Base-by-base conservation (phyloP, 2,329 filamentous ascomycete species). In the Monilinia fructigena region DNA sequence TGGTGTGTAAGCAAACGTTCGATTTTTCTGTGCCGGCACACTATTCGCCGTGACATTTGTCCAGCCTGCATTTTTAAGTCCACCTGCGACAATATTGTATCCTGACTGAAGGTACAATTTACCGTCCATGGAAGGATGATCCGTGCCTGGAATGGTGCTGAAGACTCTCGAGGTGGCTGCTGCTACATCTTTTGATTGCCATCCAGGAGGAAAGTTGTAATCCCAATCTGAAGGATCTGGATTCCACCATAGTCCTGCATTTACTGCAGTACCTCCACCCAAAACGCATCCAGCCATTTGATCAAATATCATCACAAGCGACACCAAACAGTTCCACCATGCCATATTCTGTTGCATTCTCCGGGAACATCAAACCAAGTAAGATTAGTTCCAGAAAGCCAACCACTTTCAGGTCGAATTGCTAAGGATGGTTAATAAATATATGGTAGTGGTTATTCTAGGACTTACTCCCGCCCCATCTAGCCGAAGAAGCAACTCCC, bases 271-370 rank as follows among this genome's bases (percentile, higher is more conserved):
- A 47, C 74, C 74, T 65, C 89, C 89, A 59, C 89, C 89, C 3
- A 91, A 82, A 54, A 91, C 81, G 69, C 89, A 91, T 18, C 88
- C 89, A 16, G 87, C 86, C 86, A 90, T 90, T 72, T 89, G 86
- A 69, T 89, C 87, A n/a, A n/a, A 85, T 86, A 75, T 91, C 89
- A 1, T 82, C 82, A 76, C 89, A 91, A 47, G 85, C 84, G 71
- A 90, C 86, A 38, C 72, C 73, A 31, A 31, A 64, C 67, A 38
- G 72, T 72, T 63, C 73, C 74, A 50, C 73, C 74, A 65, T 75
- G 72, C 75, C 75, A 76, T 55, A 91, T 89, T 77, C 90, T 81
- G 75, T 90, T 91, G 76, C 86, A 89, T 67, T 91, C 83, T 65
- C 88, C 87, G 0, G 89, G 89, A 6, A 91, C 84, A 72, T 91